Percentiles rank a stretch among this genome's conserved stretches.
Conservation (phyloP, 2,329 filamentous ascomycete genomes). For the Zopfia rhizophila region DNA sequence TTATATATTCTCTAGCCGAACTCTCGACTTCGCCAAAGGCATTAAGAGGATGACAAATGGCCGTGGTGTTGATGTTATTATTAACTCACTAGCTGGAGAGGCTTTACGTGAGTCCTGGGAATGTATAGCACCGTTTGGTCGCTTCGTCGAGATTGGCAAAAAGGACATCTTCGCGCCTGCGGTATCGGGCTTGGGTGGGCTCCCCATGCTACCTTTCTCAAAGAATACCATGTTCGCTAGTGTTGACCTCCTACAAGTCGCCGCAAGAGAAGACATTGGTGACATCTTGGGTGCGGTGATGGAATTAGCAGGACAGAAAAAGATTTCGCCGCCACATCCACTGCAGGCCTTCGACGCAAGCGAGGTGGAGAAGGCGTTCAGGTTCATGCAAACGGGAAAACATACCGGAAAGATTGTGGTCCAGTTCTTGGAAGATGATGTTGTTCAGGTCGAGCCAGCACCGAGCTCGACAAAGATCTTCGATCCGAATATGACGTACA, state of each 20-base stretch:
- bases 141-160: constrained; percentile 19
- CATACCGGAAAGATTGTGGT: constrained; percentile 26
- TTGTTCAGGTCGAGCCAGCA: too few species aligned
- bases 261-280: constrained; percentile 35
- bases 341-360: constrained; percentile 19
- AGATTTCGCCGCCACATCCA: constrained; percentile 34
- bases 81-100: constrained; percentile 36
- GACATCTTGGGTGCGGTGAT: constrained; percentile 39
- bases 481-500: constrained; percentile 8
- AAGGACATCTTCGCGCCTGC: constrained; percentile 14
- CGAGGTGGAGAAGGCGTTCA: constrained; percentile 26
- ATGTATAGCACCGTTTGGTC: constrained; percentile 49
- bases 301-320: constrained; percentile 27
- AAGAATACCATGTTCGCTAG: constrained; percentile 34
- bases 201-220: constrained; percentile 27
- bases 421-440: too few species aligned
- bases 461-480: too few species aligned
- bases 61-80: constrained; percentile 38
- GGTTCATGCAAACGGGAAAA: constrained; percentile 29
- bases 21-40: constrained; percentile 28
- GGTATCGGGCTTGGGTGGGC: too few species aligned
- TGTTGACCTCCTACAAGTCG: constrained; percentile 28
- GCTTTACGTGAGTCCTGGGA: constrained; percentile 51
- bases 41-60: constrained; percentile 30
- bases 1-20: constrained; percentile 35